Conservation (phyloP, 2,329 filamentous ascomycete genomes). For the Penicillium fuscoglaucum region DNA sequence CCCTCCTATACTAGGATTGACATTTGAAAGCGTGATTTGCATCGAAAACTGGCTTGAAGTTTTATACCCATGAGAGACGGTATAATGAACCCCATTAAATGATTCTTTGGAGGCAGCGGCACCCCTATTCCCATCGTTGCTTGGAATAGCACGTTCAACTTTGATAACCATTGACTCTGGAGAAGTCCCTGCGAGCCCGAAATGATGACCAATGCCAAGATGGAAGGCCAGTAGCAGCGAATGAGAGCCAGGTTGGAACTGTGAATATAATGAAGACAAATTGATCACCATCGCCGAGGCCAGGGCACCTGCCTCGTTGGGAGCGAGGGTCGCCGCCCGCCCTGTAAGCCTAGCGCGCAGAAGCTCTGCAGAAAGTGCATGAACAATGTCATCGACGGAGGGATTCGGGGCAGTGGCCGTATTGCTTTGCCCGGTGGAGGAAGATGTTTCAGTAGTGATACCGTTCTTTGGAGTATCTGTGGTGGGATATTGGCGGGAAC, state of each 20-base stretch:
- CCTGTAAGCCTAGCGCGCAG: slow-evolving; percentile 32
- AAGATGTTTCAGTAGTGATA: neutral
- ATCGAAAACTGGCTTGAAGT: slow-evolving; percentile 26
- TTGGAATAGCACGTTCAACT: slow-evolving; percentile 15
- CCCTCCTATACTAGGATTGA: slow-evolving; percentile 12
- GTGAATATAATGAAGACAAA: slow-evolving; percentile 32
- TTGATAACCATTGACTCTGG: slow-evolving; percentile 31
- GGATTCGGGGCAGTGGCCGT: slow-evolving; percentile 13
- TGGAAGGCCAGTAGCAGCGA: slow-evolving; percentile 35
- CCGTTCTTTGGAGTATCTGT: neutral
- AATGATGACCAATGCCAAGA: slow-evolving; percentile 39
- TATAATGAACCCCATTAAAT: slow-evolving; percentile 20
- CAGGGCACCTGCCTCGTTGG: slow-evolving; percentile 35
- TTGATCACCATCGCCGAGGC: slow-evolving; percentile 35
- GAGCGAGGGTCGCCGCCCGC: slow-evolving; percentile 27
- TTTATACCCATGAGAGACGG: slow-evolving; percentile 31
- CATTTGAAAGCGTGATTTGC: slow-evolving; percentile 28
- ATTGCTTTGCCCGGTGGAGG: slow-evolving; percentile 8
- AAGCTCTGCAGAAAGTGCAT: slow-evolving; percentile 36
- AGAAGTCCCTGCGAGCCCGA: slow-evolving; percentile 32
- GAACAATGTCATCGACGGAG: slow-evolving; percentile 36
- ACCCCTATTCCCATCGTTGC: slow-evolving; percentile 4
- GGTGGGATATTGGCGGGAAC: neutral
- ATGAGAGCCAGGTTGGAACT: slow-evolving; percentile 25
- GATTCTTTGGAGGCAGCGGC: slow-evolving; percentile 11